Evolutionary conservation across 1,284 basidiomycete genomes (phyloP), one percentile per base, ranked within the genome.

Genomic region (Hymenochaete sp.): DNA sequence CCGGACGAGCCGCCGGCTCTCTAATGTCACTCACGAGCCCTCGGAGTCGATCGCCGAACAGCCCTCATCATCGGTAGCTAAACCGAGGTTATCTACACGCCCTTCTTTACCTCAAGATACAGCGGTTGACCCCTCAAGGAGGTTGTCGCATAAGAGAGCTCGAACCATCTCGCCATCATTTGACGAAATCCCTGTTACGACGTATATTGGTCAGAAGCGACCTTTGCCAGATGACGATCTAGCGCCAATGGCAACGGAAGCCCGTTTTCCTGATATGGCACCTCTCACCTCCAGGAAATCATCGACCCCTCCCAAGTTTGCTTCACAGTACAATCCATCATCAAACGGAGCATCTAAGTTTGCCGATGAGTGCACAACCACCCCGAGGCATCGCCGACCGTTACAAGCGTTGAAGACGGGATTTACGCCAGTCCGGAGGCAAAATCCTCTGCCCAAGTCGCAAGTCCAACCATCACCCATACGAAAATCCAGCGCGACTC

Each of bases 401-500:
- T 54, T 77, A 39, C 78, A 72, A 49, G 71, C 67, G 43, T 60
- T 74, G 37, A 74, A 79, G 42, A 67, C 73, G 7, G 78, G 83
- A 2, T 87, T 87, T 58, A 87, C 83, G 1, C 84, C 84, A 4
- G 67, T 76, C 21, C 74, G 83, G 16, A 39, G 44, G 16, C 48
- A 50, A 27, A 67, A 69, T 48, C 65, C 57, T 24, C 45, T 56
- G 42, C 71, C 71, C 45, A 66, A 69, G 8, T 57, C 60, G 18
- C 48, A 59, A 27, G 56, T 66, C 28, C 55, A 65, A 48, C 57
- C 68, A 13, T 75, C 77, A 21, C 73, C 76, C 13, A 67, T 66
- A 54, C 67, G 66, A 47, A 58, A 64, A 32, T 52, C 54, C 29
- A 56, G 32, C 10, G 47, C 61, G 38, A 49, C 62, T 9, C 38